Base-by-base conservation (phyloP, 805 yeast species). In the Metschnikowia arizonensis region DNA sequence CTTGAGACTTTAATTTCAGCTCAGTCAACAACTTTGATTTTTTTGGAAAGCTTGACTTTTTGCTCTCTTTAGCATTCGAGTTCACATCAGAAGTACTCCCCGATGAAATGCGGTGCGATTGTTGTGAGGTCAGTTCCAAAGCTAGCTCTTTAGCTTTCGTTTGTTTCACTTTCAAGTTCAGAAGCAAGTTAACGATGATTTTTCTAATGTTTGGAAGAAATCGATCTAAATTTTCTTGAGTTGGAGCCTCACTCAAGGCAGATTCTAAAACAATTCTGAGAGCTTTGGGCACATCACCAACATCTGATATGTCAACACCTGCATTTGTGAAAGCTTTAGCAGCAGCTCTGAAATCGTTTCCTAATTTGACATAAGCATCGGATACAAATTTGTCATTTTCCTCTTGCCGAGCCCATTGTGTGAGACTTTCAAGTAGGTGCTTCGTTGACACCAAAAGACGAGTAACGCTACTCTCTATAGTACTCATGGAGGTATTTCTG, bases 321-420 rank as follows among this genome's bases (percentile, higher is more conserved):
- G 88, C 83, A 45, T 74, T 75, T 4, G 81, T 68, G 61, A 91
- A 90, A 2, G 95, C 86, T 48, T 88, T 76, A 18, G 90, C 81
- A 0, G 95, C 87, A 3, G 86, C 79, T 54, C 91, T 82, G 72
- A 89, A 93, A 63, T 91, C 97, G 59, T 90, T 93, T 0, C 99
- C 99, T 24, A 93, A 75, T 52, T 81, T 83, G 12, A 93, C 99
- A 62, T 88, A 93, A 3, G 89, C 85, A 56, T 89, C 88, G 2
- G 96, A 88, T 2, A 93, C 97, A 50, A 79, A 87, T 45, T 79
- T 78, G 37, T 90, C 98, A 19, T 83, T 76, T 5, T 88, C 89
- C n/a, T 77, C 74, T 18, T 79, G 80, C 49, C 79, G 74, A 1
- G 98, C 90, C 99, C 99, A 93, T 49, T 81, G 87, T 0, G 95